Conservation (phyloP, 371 early-diverging fungal genomes). For the Fennellomyces sp. region DNA sequence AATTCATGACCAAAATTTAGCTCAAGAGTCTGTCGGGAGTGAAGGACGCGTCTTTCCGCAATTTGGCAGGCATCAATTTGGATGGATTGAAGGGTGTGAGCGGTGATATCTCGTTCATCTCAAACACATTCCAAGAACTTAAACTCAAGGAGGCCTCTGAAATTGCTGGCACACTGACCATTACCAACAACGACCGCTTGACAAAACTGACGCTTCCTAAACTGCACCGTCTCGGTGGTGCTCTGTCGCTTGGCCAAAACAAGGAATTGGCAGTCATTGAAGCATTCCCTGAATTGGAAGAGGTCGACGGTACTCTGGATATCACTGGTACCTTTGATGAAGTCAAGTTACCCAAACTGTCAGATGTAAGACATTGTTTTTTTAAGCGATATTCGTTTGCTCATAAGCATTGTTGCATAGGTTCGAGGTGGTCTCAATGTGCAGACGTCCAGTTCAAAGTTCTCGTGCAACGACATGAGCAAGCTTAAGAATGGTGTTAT, state of each 20-base stretch:
- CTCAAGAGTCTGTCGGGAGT: slow-evolving; percentile 29
- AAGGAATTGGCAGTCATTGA: slow-evolving; percentile 30
- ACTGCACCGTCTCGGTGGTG: slow-evolving; percentile 52
- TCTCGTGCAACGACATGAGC: slow-evolving; percentile 37
- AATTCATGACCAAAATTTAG: slow-evolving; percentile 15
- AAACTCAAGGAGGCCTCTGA: slow-evolving; percentile 30
- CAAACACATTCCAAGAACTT: slow-evolving; percentile 43
- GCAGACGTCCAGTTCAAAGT: slow-evolving; percentile 40
- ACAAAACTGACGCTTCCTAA: slow-evolving; percentile 43
- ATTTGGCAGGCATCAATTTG: slow-evolving; percentile 36
- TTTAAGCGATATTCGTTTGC: not conserved
- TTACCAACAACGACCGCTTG: slow-evolving; percentile 45
- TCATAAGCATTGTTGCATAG: not conserved
- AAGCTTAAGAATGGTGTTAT: slow-evolving; percentile 40
- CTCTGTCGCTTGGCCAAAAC: slow-evolving; percentile 52
- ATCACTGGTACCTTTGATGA: slow-evolving; percentile 50
- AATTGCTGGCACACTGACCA: slow-evolving; percentile 50
- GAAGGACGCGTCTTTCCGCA: slow-evolving; percentile 42
- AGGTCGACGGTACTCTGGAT: slow-evolving; percentile 57
- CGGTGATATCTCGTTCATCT: slow-evolving; percentile 49
- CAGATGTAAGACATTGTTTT: slow-evolving; percentile 25
- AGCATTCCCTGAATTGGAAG: slow-evolving; percentile 41
- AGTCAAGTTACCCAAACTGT: slow-evolving; percentile 36
- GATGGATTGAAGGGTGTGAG: slow-evolving; percentile 33
- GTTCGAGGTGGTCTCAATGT: slow-evolving; percentile 47